Conservation (phyloP, 2,329 filamentous ascomycete genomes). For the Penicillium sp. region DNA sequence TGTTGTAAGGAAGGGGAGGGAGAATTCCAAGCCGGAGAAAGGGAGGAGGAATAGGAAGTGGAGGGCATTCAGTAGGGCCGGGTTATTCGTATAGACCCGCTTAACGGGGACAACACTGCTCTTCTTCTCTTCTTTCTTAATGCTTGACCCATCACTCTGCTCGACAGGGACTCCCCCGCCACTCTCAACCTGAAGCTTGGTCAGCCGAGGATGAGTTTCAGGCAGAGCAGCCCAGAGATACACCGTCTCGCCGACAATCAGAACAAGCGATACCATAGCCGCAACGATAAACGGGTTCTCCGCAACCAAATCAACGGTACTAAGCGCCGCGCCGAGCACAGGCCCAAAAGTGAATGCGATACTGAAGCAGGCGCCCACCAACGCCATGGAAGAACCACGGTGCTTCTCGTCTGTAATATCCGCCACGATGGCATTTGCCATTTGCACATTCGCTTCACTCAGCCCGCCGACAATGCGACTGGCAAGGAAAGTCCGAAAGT, state of each 20-base stretch:
- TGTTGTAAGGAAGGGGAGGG: conserved; percentile 93
- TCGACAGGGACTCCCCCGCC: conserved; percentile 12
- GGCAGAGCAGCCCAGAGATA: conserved; percentile 83
- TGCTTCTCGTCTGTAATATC: conserved; percentile 86
- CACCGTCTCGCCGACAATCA: conserved; percentile 81
- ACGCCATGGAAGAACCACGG: conserved; percentile 87
- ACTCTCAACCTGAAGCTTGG: conserved; percentile 23
- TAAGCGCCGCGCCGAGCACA: conserved; percentile 81
- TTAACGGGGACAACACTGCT: background rate
- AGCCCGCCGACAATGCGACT: conserved; percentile 87
- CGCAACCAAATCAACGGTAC: conserved; percentile 69
- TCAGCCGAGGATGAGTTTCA: conserved; percentile 69
- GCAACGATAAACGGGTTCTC: conserved; percentile 93
- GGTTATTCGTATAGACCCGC: conserved; percentile 68
- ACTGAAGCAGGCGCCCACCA: conserved; percentile 94
- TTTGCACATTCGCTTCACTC: conserved; percentile 94
- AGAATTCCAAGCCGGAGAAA: conserved; percentile 98
- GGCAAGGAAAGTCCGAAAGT: conserved; percentile 95
- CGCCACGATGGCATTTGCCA: conserved; percentile 92
- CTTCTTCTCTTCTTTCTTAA: conserved; percentile 1
- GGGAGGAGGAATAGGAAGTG: conserved; percentile 93
- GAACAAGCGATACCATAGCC: conserved; percentile 76
- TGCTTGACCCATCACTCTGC: conserved; percentile 14
- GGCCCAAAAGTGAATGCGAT: conserved; percentile 97
- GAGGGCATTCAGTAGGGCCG: conserved; percentile 73